These are phyloP conservation scores for Pontederia paniculata DNA, from an alignment of 176 grass and related monocot species.

Conservation along the genomic window DNA sequence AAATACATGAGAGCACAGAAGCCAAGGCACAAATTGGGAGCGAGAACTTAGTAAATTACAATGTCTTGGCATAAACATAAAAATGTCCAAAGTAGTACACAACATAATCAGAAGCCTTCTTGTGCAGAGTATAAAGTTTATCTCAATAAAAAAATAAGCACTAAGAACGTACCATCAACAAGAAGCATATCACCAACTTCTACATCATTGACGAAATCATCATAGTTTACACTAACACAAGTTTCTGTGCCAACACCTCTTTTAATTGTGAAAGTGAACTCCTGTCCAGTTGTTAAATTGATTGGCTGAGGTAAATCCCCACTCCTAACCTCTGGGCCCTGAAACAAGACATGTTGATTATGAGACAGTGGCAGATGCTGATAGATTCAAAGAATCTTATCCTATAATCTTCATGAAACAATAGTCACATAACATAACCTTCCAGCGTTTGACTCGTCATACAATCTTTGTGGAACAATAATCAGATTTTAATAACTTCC, in stretches of 20 bases:
- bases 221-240: constrained; percentile 92
- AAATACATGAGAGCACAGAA: too few relatives aligned
- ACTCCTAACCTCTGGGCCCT: constrained; percentile 94
- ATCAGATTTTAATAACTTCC: too few relatives aligned
- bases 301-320: constrained; percentile 85
- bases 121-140: constrained; percentile 2
- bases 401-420: too few relatives aligned
- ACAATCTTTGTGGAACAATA: too few relatives aligned
- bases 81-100: too few relatives aligned
- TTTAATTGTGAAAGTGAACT: constrained; percentile 81
- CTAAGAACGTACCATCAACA: constrained; percentile 55
- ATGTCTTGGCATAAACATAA: too few relatives aligned
- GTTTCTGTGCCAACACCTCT: constrained; percentile 80
- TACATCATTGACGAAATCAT: constrained; percentile 92
- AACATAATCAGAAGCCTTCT: too few relatives aligned
- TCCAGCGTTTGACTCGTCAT: too few relatives aligned
- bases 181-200: constrained; percentile 94
- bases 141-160: too few relatives aligned
- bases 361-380: neutral
- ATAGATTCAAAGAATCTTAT: too few relatives aligned
- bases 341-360: neutral
- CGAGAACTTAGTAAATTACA: too few relatives aligned
- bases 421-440: too few relatives aligned
- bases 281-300: constrained; percentile 42
- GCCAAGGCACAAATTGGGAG: neutral